A percentile compares a stretch with the other conserved stretches of the same genome.
These are phyloP conservation scores for Avena insularis DNA, from an alignment of 176 grass and related monocot species.

Conservation along the genomic window DNA sequence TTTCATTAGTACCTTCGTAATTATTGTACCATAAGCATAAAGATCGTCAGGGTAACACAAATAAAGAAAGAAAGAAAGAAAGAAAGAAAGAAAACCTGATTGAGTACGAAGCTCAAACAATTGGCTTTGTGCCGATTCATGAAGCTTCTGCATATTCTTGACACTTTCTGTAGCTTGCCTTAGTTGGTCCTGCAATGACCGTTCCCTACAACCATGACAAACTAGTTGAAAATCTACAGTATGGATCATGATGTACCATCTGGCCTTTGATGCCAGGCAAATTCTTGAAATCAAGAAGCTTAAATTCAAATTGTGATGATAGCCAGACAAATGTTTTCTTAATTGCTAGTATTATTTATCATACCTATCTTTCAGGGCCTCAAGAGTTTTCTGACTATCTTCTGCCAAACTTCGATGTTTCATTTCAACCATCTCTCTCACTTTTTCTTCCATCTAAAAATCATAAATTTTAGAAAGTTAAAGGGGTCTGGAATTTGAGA, in stretches of 20 bases:
- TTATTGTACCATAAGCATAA: background rate
- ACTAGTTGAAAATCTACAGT: conserved; percentile 32
- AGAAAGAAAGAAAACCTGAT: conserved; percentile 61
- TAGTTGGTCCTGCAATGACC: conserved; percentile 87
- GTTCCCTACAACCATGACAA: conserved; percentile 68
- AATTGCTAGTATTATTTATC: conserved; percentile 10
- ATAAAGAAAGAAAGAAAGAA: background rate
- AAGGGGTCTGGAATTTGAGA: background rate
- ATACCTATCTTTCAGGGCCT: conserved; percentile 97
- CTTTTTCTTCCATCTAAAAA: conserved; percentile 98
- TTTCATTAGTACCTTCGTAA: conserved; percentile 36
- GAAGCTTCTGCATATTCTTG: conserved; percentile 98
- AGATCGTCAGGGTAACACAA: conserved; percentile 9
- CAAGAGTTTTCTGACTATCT: conserved; percentile 99
- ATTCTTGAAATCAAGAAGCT: conserved; percentile 4
- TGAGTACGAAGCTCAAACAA: conserved; percentile 98
- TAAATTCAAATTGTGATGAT: background rate
- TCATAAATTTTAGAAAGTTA: conserved; percentile 28
- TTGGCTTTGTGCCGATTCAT: conserved; percentile 93
- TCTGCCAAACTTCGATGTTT: conserved; percentile 98
- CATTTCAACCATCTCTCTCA: conserved; percentile 99
- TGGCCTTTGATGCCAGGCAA: background rate
- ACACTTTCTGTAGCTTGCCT: conserved; percentile 98
- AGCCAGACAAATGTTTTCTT: background rate
- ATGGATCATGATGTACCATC: background rate